These are phyloP conservation scores for Mollisia scopiformis DNA, from an alignment of 2,329 filamentous ascomycete species.

Conservation along the genomic window DNA sequence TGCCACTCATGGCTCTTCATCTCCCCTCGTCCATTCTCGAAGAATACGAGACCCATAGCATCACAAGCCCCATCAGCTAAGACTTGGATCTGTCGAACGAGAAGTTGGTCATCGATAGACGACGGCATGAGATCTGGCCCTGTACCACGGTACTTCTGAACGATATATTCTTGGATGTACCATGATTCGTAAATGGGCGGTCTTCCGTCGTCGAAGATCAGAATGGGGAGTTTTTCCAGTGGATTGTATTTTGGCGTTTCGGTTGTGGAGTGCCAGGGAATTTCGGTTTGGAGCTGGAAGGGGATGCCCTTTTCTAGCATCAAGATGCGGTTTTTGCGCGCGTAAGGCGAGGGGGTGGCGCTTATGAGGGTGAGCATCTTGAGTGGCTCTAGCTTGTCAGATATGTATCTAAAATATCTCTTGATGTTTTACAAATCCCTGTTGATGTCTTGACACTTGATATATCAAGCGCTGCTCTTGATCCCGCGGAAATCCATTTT, in stretches of 20 bases:
- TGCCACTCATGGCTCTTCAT: conserved; percentile 15
- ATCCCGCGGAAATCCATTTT: neutral
- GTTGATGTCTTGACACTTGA: neutral
- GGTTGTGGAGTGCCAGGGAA: conserved; percentile 17
- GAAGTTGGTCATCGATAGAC: conserved; percentile 11
- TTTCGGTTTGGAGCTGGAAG: conserved; percentile 13
- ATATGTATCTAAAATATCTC: neutral
- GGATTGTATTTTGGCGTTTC: conserved; percentile 22
- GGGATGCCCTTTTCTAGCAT: conserved; percentile 19
- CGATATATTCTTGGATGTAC: conserved; percentile 22
- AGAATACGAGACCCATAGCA: conserved; percentile 14
- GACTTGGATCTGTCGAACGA: conserved; percentile 16
- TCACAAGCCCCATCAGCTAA: conserved; percentile 21
- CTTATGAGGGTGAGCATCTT: conserved; percentile 19
- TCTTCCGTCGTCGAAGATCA: conserved; percentile 19
- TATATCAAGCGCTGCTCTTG: neutral
- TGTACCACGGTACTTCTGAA: conserved; percentile 14
- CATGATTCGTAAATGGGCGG: conserved; percentile 19
- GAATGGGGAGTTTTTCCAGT: conserved; percentile 18
- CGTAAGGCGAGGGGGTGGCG: conserved; percentile 17
- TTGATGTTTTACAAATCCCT: neutral
- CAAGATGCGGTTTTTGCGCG: conserved; percentile 20
- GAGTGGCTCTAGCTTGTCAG: neutral
- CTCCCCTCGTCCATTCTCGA: conserved; percentile 13
- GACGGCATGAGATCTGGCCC: conserved; percentile 15